phyloP scores from a whole-genome alignment of 1,284 basidiomycete species.

The Puccinia polysora region DNA sequence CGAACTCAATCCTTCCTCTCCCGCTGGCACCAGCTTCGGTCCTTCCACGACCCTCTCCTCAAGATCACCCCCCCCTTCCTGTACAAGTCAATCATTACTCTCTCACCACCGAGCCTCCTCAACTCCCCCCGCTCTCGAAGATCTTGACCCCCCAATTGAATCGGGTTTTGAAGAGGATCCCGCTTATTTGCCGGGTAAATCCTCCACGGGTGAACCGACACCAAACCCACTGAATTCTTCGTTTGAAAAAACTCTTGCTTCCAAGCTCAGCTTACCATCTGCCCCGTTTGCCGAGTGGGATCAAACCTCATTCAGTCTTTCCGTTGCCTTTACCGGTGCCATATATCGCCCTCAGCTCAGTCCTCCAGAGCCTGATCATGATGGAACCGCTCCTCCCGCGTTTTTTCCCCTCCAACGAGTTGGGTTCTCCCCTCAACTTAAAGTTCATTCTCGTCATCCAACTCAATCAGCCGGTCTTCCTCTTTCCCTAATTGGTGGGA shows the following conservation, averaged over 20 bases:
- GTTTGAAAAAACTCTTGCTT: background rate
- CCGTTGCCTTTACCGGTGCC: constrained; percentile 39
- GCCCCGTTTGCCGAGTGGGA: constrained; percentile 22
- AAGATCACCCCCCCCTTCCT: background rate
- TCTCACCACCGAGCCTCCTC: background rate
- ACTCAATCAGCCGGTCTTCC: constrained; percentile 32
- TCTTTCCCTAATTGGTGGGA: constrained; percentile 47
- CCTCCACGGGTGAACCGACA: background rate
- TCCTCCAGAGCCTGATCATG: constrained; percentile 12
- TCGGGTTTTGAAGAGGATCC: background rate
- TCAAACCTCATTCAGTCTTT: constrained; percentile 39
- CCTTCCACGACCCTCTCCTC: constrained; percentile 19
- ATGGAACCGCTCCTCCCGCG: constrained; percentile 47
- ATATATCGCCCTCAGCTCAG: constrained; percentile 34
- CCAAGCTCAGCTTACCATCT: constrained; percentile 2
- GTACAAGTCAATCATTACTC: too few species aligned
- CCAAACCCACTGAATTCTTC: background rate
- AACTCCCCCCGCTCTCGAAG: background rate
- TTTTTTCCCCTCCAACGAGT: constrained; percentile 52
- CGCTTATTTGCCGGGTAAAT: background rate
- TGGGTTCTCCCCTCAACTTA: constrained; percentile 50
- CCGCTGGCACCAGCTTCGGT: constrained; percentile 35
- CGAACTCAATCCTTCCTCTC: constrained; percentile 33
- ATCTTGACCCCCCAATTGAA: background rate
- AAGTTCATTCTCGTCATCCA: constrained; percentile 47